Evolutionary conservation across 129 eudicot genomes (phyloP), one percentile per base, ranked within the genome.

Genomic region (Smallanthus sonchifolius): DNA sequence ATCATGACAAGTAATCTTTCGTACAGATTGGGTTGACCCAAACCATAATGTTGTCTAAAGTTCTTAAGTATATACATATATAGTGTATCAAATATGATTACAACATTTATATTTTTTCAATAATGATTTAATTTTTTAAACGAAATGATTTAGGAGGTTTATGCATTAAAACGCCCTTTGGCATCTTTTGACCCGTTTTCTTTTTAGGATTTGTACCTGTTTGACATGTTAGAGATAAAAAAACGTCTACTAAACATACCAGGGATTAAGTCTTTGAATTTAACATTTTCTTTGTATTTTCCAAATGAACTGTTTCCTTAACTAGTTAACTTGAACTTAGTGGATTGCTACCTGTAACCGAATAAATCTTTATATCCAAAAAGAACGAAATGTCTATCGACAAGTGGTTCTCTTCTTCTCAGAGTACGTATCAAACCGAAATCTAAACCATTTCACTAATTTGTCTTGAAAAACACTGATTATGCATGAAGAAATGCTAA

Each of bases 261-360:
- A 63, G n/a, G 24, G 8, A 2, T n/a, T 36, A 36, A 36, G 44
- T 63, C 47, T 15, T 63, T 63, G 68, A 37, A 63, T 35, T 16
- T 37, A 49, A 70, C 61, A 36, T 70, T 70, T 70, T 69, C 74
- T 59, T 35, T 34, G 16, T 34, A 7, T 70, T 49, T 49, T 69
- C 38, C 43, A 30, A 34, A 13, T 51, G 38, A 70, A 6, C 48
- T 7, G 66, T 39, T 71, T 37, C 5, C 51, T 4, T 37, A 51
- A 43, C 40, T 67, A 35, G 28, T 15, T 39, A 42, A 43, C 73
- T 54, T 7, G 8, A 72, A 55, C 54, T 14, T 55, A 17, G 76
- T 14, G 10, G 35, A 8, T 37, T 40, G 40, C 67, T 56, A 19
- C 36, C 19, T 36, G 4, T 54, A 37, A 17, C 20, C 54, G 0